Evolutionary conservation across 768 basidiomycete genomes (phyloP).

Genomic region (Boletus fagicola): DNA sequence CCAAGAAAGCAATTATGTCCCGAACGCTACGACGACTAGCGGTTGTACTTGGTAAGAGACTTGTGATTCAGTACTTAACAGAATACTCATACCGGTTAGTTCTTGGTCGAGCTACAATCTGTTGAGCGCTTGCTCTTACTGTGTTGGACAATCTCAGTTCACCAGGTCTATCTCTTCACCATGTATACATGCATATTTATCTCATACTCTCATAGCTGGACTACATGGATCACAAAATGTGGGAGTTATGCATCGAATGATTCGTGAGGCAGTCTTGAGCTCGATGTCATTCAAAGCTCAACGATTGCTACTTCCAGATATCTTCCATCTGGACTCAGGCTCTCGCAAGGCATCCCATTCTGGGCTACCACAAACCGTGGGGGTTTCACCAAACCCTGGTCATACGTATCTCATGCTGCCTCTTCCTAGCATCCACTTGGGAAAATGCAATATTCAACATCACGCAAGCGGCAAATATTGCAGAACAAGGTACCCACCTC

Average conservation of each 20-base stretch:
- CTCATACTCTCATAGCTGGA: conserved; percentile 22
- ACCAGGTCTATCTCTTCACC: conserved; percentile 13
- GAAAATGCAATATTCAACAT: conserved; percentile 12
- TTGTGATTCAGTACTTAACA: background rate
- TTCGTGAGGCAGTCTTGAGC: conserved; percentile 17
- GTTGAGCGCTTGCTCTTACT: conserved; percentile 28
- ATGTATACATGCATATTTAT: background rate
- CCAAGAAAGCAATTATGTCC: conserved; percentile 19
- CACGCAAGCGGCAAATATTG: conserved; percentile 8
- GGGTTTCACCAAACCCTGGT: background rate
- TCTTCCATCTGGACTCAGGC: conserved; percentile 14
- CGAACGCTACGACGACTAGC: conserved; percentile 15
- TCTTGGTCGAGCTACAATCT: conserved; percentile 33
- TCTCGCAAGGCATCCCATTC: conserved; percentile 22
- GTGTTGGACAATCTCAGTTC: conserved; percentile 8
- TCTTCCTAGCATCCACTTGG: conserved; percentile 20
- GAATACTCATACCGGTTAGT: conserved; percentile 13
- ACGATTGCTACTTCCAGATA: conserved; percentile 17
- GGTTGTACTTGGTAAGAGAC: conserved; percentile 25
- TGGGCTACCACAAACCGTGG: conserved; percentile 27
- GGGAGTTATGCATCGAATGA: conserved; percentile 13
- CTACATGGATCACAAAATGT: conserved; percentile 17
- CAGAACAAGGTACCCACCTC: conserved; percentile 10
- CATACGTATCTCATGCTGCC: background rate
- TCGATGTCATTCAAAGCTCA: background rate